These are phyloP conservation scores for Rhexocercosporidium sp. DNA, from an alignment of 2,329 filamentous ascomycete genomes.

Conservation along the genomic window DNA sequence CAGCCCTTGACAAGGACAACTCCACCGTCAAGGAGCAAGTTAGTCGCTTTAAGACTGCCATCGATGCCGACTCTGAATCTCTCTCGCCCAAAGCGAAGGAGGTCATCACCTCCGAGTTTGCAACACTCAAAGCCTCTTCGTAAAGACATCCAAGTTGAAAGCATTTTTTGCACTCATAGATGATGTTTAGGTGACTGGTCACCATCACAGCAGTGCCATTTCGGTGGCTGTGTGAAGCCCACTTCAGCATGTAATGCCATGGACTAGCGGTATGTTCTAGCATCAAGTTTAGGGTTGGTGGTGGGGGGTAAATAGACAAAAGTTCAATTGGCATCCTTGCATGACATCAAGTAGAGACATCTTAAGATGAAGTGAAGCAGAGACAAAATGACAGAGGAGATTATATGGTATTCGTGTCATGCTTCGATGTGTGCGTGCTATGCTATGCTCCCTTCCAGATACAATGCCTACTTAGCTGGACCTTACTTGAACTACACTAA, in stretches of 20 bases:
- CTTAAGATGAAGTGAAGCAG: not conserved
- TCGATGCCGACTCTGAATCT: conserved; percentile 62
- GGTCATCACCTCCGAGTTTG: conserved; percentile 72
- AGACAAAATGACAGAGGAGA: conserved; percentile 29
- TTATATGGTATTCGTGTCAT: conserved; percentile 25
- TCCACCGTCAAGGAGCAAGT: conserved; percentile 78
- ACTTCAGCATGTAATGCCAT: conserved; percentile 3
- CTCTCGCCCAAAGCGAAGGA: conserved; percentile 69
- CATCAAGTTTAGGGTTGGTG: conserved; percentile 1
- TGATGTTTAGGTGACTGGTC: not conserved
- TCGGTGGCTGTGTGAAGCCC: not conserved
- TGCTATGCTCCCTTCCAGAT: conserved; percentile 4
- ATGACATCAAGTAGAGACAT: not conserved
- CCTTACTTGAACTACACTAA: not conserved
- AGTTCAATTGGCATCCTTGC: conserved; percentile 26
- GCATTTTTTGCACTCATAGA: not conserved
- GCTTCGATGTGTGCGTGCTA: conserved; percentile 1
- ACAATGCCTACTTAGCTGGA: not conserved
- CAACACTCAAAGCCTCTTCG: conserved; percentile 57
- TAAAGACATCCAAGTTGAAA: not conserved
- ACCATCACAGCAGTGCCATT: not conserved
- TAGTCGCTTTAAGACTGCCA: conserved; percentile 68
- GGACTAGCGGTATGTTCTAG: not conserved
- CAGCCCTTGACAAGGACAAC: conserved; percentile 70
- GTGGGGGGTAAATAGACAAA: conserved; percentile 35